phyloP scores from a whole-genome alignment of 352 stramenopile genomes.

The Phytopythium vexans region DNA sequence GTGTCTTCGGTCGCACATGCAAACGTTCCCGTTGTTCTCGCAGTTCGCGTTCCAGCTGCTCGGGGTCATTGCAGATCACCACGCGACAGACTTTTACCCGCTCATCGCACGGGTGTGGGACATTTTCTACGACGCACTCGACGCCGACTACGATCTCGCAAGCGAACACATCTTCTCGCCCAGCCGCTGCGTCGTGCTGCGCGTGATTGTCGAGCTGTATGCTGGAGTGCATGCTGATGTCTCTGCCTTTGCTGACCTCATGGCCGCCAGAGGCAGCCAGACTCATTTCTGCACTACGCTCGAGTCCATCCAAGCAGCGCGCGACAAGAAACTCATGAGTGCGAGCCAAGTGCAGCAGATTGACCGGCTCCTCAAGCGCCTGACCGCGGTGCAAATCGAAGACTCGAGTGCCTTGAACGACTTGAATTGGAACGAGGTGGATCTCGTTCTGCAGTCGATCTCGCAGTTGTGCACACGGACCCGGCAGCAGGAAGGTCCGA shows the following conservation, averaged over 20 bases:
- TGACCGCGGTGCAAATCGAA: neutral
- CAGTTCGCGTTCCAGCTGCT: constrained; percentile 71
- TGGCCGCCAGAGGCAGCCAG: constrained; percentile 35
- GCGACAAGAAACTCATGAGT: constrained; percentile 42
- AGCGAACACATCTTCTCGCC: constrained; percentile 37
- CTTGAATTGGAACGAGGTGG: constrained; percentile 12
- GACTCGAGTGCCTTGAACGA: neutral
- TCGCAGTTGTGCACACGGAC: constrained; percentile 42
- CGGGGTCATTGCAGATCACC: constrained; percentile 54
- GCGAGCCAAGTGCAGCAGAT: constrained; percentile 49
- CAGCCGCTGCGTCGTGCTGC: constrained; percentile 29
- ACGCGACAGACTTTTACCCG: constrained; percentile 64
- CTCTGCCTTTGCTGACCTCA: constrained; percentile 35
- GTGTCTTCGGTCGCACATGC: constrained; percentile 27
- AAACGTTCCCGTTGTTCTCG: constrained; percentile 29
- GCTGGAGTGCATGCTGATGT: constrained; percentile 36
- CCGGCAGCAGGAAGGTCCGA: constrained; percentile 27
- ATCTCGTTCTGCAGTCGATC: constrained; percentile 33
- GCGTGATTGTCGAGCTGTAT: constrained; percentile 52
- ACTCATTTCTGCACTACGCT: constrained; percentile 19
- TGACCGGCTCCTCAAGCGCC: constrained; percentile 35
- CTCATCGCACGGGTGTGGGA: constrained; percentile 46
- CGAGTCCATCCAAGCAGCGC: constrained; percentile 22
- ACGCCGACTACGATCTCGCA: constrained; percentile 27
- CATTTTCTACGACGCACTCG: constrained; percentile 48